Evolutionary conservation across 148 eudicot genomes (phyloP).

Genomic region (Gaultheria prostrata): DNA sequence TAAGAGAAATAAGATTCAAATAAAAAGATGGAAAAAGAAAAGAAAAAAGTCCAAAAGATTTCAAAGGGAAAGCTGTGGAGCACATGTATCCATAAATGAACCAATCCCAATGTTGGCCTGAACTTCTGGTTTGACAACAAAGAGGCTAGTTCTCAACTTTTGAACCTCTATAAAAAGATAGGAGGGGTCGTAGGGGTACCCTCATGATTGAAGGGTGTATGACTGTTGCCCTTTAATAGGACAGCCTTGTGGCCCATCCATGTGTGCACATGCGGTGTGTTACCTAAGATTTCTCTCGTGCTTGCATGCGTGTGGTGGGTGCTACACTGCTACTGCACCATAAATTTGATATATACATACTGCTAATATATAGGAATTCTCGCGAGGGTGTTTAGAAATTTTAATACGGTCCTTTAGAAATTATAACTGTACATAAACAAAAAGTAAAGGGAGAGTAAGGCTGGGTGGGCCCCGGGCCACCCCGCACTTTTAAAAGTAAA

Average conservation of each 20-base stretch:
- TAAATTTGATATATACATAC: not conserved
- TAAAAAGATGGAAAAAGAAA: not conserved
- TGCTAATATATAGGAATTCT: too few species aligned
- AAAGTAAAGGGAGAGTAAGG: too few species aligned
- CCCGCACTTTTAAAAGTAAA: too few species aligned
- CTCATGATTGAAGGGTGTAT: slow-evolving; percentile 13
- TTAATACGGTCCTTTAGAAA: too few species aligned
- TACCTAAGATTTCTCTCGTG: not conserved
- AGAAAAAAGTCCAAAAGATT: not conserved
- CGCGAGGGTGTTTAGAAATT: too few species aligned
- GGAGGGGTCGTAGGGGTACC: slow-evolving; percentile 3
- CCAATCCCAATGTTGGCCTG: not conserved
- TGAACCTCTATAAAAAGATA: not conserved
- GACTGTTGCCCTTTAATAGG: slow-evolving; percentile 17
- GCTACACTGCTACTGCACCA: too few species aligned
- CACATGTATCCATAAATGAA: not conserved
- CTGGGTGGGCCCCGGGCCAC: too few species aligned
- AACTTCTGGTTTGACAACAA: not conserved
- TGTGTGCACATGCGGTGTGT: slow-evolving; percentile 28
- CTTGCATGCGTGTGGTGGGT: not conserved
- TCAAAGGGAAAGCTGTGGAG: not conserved
- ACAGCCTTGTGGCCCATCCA: slow-evolving; percentile 22
- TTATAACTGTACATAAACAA: too few species aligned
- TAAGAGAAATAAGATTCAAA: too few species aligned
- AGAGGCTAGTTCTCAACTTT: slow-evolving; percentile 16